Evolutionary conservation across 176 grass and related monocot genomes (phyloP).

Genomic region (Lolium rigidum): DNA sequence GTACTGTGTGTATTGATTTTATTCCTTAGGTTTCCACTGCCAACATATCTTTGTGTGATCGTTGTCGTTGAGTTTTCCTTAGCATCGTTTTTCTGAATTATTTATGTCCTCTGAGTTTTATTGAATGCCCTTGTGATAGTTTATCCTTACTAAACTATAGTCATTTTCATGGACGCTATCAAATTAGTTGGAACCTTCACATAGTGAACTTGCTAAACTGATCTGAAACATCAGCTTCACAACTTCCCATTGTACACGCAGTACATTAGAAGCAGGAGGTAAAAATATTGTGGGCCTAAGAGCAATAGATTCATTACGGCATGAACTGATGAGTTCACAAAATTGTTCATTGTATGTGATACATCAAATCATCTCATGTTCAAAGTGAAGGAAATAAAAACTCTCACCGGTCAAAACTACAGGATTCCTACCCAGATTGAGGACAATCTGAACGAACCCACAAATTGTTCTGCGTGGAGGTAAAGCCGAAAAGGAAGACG

Average conservation of each 20-base stretch:
- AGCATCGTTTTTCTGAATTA: background rate
- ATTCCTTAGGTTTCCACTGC: background rate
- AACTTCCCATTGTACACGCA: background rate
- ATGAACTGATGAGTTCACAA: background rate
- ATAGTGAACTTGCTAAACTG: background rate
- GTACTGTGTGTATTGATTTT: background rate
- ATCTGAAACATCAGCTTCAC: background rate
- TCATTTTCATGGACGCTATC: background rate
- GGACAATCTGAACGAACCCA: conserved; percentile 23
- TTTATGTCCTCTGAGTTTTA: background rate
- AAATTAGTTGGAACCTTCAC: background rate
- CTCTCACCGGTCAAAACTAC: conserved; percentile 13
- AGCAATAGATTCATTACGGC: background rate
- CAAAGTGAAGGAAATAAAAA: background rate
- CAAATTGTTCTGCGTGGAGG: background rate
- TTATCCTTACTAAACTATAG: background rate
- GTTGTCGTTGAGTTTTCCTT: background rate
- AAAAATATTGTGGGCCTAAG: background rate
- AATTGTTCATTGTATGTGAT: background rate
- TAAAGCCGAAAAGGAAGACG: conserved; percentile 17
- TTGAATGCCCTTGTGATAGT: background rate
- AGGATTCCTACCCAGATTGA: background rate
- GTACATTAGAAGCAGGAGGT: background rate
- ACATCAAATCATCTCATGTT: background rate
- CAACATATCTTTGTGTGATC: background rate